Evolutionary conservation across 2,329 filamentous ascomycete species (phyloP).

Genomic region (Pseudogymnoascus sp.): DNA sequence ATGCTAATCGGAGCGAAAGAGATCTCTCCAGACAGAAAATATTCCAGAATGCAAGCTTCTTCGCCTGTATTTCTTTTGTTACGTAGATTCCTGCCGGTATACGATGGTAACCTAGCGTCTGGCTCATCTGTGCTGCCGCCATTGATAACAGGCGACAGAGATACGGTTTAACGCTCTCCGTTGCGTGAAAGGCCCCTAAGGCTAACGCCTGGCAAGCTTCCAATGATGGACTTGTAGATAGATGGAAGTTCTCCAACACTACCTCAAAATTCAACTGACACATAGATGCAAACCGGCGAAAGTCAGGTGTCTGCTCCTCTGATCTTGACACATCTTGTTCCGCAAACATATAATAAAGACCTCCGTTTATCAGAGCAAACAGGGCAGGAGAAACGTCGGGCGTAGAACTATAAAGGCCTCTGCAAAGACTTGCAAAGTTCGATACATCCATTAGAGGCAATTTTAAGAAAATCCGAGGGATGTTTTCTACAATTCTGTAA

Average conservation of each 20-base stretch:
- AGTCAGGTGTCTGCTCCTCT: background rate
- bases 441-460: background rate
- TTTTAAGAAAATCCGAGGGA: background rate
- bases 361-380: constrained; percentile 17
- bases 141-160: constrained; percentile 9
- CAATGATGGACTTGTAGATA: background rate
- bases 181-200: background rate
- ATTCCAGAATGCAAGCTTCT: constrained; percentile 16
- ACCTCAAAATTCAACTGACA: background rate
- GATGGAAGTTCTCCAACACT: background rate
- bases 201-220: background rate
- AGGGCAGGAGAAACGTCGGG: background rate
- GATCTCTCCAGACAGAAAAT: constrained; percentile 18
- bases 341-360: constrained; percentile 17
- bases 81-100: background rate
- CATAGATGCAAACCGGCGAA: background rate
- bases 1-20: constrained; percentile 16
- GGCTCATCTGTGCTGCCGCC: constrained; percentile 13
- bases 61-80: constrained; percentile 11
- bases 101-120: constrained; percentile 14
- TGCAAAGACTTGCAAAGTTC: background rate
- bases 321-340: background rate
- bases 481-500: background rate
- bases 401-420: background rate
- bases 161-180: constrained; percentile 5